Conservation (phyloP, 495 filamentous ascomycete genomes). For the Aeminium ludgeri region DNA sequence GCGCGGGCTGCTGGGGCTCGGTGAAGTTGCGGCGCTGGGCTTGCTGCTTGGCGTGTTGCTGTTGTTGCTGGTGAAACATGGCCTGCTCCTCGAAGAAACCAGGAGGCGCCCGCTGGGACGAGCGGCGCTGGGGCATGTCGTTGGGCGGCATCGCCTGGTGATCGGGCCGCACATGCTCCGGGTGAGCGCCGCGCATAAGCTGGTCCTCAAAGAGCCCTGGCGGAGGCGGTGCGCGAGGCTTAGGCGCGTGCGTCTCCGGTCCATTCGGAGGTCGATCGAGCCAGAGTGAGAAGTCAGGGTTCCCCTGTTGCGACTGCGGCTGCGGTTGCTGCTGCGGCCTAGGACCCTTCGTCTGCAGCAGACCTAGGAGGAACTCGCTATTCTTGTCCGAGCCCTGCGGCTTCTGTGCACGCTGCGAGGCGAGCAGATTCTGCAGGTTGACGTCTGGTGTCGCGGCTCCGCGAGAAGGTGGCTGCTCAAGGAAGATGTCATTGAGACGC, state of each 20-base stretch:
- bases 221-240: conserved; percentile 17
- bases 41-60: conserved; percentile 2
- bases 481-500: conserved; percentile 10
- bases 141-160: not conserved
- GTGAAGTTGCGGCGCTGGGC: conserved; percentile 10
- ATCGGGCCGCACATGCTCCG: conserved; percentile 2
- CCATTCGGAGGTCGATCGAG: conserved; percentile 17
- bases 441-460: conserved; percentile 10
- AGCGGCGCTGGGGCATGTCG: conserved; percentile 9
- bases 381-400: conserved; percentile 16
- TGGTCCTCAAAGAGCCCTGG: conserved; percentile 15
- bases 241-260: conserved; percentile 17
- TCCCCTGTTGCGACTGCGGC: conserved; percentile 15
- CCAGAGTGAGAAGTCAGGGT: conserved; percentile 18
- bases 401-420: conserved; percentile 4
- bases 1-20: conserved; percentile 6
- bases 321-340: conserved; percentile 1
- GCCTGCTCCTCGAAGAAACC: conserved; percentile 12
- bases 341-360: conserved; percentile 21
- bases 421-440: conserved; percentile 13
- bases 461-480: conserved; percentile 6
- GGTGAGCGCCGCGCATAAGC: conserved; percentile 8
- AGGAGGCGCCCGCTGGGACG: conserved; percentile 14
- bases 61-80: conserved; percentile 6
- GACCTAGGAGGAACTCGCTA: conserved; percentile 21